Base-by-base conservation (phyloP, 345 rosid species). In the Syzygium jambos region DNA sequence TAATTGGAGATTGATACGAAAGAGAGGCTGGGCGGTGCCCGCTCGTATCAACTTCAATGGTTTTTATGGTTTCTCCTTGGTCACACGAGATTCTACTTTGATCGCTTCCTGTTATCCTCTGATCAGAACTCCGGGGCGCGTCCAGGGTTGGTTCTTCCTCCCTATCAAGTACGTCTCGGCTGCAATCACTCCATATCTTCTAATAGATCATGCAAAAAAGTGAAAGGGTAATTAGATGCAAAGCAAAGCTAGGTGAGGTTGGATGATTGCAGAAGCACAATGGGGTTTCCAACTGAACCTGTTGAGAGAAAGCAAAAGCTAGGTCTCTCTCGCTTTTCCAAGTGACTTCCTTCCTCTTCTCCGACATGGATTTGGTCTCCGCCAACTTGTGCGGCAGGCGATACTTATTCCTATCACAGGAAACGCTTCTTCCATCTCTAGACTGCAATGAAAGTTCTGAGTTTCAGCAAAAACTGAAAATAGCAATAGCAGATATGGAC, bases 51-150 rank as follows among this genome's bases (percentile, higher is more conserved):
- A 95, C 91, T 90, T 95, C 97, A 55, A 95, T 95, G 21, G 92
- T 96, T 92, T 96, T 97, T 77, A 94, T 91, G 27, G 92, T 90
- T 57, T 96, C 98, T 89, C 94, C 90, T 55, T 92, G 92, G 84
- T 95, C 98, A 78, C 93, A 92, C 41, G 98, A 95, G 88, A 90
- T 91, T 89, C 97, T 94, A 38, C 94, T 89, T 16, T 52, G 78
- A 41, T 73, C 56, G 43, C 34, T 89, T 90, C 88, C 92, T 27
- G 85, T 87, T 55, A 46, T 82, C 91, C 92, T 85, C 83, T 90
- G 90, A 73, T 92, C 92, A 78, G 89, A 68, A 14, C 82, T 38
- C 82, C 49, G 14, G 82, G 82, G 82, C 27, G 27, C 10, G 82
- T 21, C 27, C 49, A 10, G 27, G 49, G 49, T 38, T 30, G 89